Percentiles rank a stretch among this genome's conserved stretches.
These are phyloP conservation scores for Fraxinus dipetala DNA, from an alignment of 305 asterid species.

Conservation along the genomic window DNA sequence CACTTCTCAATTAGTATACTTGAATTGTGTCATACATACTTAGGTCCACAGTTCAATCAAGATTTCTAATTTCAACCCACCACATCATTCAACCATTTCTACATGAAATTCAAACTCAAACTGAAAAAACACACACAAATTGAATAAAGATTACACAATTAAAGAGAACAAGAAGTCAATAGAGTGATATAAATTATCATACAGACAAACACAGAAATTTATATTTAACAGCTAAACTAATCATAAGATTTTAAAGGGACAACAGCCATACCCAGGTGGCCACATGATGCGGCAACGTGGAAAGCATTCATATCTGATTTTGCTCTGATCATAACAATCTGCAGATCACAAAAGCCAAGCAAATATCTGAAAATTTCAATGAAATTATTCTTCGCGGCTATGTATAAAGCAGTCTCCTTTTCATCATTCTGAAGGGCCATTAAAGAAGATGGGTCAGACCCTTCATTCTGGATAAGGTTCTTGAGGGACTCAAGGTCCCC, in stretches of 20 bases:
- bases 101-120: constrained; percentile 2
- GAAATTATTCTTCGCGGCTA: constrained; percentile 71
- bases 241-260: not conserved
- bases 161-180: not conserved
- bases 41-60: not conserved
- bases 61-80: constrained; percentile 3
- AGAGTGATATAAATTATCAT: not conserved
- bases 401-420: constrained; percentile 72
- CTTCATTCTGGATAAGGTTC: constrained; percentile 51
- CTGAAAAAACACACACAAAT: not conserved
- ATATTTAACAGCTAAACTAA: not conserved
- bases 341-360: constrained; percentile 66
- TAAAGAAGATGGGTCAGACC: constrained; percentile 56
- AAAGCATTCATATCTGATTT: constrained; percentile 78
- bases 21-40: not conserved
- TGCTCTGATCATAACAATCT: constrained; percentile 56
- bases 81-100: constrained; percentile 4
- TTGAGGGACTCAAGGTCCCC: constrained; percentile 62
- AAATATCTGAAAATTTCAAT: constrained; percentile 47
- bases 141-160: not conserved
- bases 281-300: constrained; percentile 78
- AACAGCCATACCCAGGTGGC: constrained; percentile 59
- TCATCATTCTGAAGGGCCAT: constrained; percentile 71
- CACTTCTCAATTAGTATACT: not conserved
- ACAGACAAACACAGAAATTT: not conserved